Percentiles rank a stretch among this genome's conserved stretches.
Evolutionary conservation across 306 rosid genomes (phyloP).

Genomic region (Cucurbita ficifolia): DNA sequence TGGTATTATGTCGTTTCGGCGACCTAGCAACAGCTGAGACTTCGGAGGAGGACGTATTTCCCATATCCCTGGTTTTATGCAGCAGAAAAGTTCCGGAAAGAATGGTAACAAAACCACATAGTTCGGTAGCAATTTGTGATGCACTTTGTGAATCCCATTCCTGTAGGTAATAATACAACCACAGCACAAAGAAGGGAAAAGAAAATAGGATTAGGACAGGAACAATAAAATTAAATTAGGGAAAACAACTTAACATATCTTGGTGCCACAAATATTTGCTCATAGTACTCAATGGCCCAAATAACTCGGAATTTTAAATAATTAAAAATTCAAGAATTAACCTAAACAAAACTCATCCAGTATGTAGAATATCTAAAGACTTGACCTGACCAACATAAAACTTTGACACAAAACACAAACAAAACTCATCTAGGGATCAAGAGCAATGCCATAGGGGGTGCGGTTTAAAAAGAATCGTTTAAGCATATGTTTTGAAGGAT

Average conservation of each 20-base stretch:
- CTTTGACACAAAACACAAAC: too few relatives aligned
- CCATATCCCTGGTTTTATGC: conserved; percentile 84
- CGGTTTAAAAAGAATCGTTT: too few relatives aligned
- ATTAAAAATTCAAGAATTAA: too few relatives aligned
- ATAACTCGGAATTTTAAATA: too few relatives aligned
- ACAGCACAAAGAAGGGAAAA: not conserved
- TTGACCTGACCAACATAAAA: too few relatives aligned
- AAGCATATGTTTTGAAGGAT: too few relatives aligned
- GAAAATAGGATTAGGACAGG: not conserved
- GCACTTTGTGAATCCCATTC: conserved; percentile 62
- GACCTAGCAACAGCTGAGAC: not conserved
- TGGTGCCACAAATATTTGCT: too few relatives aligned
- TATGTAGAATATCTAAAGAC: not conserved
- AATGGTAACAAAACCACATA: conserved; percentile 83
- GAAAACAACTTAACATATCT: too few relatives aligned
- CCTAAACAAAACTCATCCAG: not conserved
- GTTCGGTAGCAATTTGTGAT: conserved; percentile 52
- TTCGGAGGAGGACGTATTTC: conserved; percentile 9
- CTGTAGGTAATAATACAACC: conserved; percentile 19
- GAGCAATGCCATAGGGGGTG: too few relatives aligned
- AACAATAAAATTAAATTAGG: too few relatives aligned
- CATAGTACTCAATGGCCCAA: too few relatives aligned
- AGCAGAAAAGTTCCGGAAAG: conserved; percentile 83
- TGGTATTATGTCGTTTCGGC: not conserved
- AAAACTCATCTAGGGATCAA: too few relatives aligned